Conservation (phyloP, 139 green algal species). For the Chlamydomonas sphaeroides region DNA sequence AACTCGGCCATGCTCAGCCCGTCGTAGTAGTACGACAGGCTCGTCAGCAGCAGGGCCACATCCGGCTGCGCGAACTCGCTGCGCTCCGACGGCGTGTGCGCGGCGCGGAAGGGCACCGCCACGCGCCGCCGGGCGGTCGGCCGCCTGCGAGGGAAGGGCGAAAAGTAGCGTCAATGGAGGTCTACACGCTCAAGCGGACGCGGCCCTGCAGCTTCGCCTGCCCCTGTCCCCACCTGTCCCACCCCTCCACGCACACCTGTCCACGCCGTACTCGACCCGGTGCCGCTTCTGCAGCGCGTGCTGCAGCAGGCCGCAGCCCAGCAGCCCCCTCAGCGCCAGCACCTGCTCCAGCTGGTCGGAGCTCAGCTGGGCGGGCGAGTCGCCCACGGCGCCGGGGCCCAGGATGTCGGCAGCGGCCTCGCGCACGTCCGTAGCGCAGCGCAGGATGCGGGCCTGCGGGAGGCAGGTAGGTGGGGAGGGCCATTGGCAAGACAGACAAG, state of each 20-base stretch:
- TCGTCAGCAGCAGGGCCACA: slow-evolving; percentile 54
- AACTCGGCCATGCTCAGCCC: slow-evolving; percentile 46
- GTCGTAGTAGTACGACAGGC: slow-evolving; percentile 58
- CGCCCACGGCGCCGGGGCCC: too few relatives aligned
- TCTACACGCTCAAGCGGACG: too few relatives aligned
- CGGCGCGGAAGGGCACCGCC: slow-evolving; percentile 63
- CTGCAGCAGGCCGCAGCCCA: slow-evolving; percentile 52
- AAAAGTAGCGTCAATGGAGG: too few relatives aligned
- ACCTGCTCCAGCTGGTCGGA: slow-evolving; percentile 35
- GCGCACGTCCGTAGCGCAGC: too few relatives aligned
- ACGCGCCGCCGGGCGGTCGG: slow-evolving; percentile 1
- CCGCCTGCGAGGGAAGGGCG: too few relatives aligned
- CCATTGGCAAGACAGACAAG: too few relatives aligned
- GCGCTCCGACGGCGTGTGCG: slow-evolving; percentile 51
- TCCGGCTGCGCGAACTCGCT: slow-evolving; percentile 69
- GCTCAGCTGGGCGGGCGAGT: too few relatives aligned
- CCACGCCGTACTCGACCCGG: slow-evolving; percentile 54
- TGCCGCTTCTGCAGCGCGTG: slow-evolving; percentile 58
- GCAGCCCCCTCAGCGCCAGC: slow-evolving; percentile 60
- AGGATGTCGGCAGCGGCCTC: too few relatives aligned
- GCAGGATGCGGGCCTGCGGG: too few relatives aligned
- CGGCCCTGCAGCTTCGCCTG: too few relatives aligned
- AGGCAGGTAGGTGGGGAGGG: too few relatives aligned
- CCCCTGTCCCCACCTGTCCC: too few relatives aligned
- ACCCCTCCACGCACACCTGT: slow-evolving; percentile 45